A percentile compares a stretch with the other conserved stretches of the same genome.
These are phyloP conservation scores for Fusarium cicatricum DNA, from an alignment of 2,329 filamentous ascomycete genomes.

Conservation along the genomic window DNA sequence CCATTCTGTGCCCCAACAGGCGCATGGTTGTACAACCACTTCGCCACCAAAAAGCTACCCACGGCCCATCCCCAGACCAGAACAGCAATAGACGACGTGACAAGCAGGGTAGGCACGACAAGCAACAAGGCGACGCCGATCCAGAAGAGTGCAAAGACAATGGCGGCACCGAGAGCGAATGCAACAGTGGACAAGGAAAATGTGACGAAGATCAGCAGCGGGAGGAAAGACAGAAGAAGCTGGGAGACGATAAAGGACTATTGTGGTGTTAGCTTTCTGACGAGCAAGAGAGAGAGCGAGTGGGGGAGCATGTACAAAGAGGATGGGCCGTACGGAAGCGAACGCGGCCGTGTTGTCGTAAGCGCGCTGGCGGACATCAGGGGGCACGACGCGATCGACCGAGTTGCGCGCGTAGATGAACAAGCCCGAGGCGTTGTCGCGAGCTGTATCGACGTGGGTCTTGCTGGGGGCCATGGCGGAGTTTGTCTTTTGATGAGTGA, in stretches of 20 bases:
- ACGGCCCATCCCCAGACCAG: constrained; percentile 74
- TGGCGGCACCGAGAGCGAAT: constrained; percentile 67
- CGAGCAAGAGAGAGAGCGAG: background rate
- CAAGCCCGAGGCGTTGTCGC: constrained; percentile 48
- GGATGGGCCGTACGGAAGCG: constrained; percentile 69
- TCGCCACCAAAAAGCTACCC: constrained; percentile 61
- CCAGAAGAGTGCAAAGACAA: constrained; percentile 74
- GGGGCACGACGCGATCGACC: constrained; percentile 63
- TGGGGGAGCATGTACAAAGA: constrained; percentile 65
- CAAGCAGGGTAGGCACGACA: constrained; percentile 72
- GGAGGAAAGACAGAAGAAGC: constrained; percentile 69
- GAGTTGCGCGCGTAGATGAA: constrained; percentile 54
- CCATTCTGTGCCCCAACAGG: constrained; percentile 38
- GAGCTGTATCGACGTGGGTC: constrained; percentile 37
- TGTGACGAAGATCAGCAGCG: constrained; percentile 71
- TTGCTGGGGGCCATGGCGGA: constrained; percentile 22
- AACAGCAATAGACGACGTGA: constrained; percentile 68
- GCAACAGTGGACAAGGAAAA: constrained; percentile 71
- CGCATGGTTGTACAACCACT: constrained; percentile 55
- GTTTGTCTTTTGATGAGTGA: background rate
- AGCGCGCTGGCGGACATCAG: constrained; percentile 65
- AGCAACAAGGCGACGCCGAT: constrained; percentile 71
- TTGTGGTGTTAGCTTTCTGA: background rate
- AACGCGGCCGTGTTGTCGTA: constrained; percentile 63
- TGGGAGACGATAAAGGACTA: constrained; percentile 75